Conservation (phyloP, 306 rosid species). For the Fagus crenata region DNA sequence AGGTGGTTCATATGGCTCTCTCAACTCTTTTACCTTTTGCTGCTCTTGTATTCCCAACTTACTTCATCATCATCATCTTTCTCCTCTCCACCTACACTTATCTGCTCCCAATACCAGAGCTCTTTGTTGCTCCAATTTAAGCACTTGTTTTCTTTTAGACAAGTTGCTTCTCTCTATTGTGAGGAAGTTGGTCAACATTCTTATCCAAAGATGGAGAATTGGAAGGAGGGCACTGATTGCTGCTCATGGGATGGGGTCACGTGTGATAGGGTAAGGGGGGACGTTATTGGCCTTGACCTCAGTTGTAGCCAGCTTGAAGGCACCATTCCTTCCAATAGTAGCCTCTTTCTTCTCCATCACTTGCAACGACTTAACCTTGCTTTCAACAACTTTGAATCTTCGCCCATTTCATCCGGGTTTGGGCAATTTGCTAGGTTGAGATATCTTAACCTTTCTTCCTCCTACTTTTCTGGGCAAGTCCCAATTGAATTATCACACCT, state of each 20-base stretch:
- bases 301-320: slow-evolving; percentile 6
- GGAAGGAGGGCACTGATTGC: slow-evolving; percentile 10
- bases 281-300: slow-evolving; percentile 15
- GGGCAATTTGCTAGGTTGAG: neutral
- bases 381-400: neutral
- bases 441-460: neutral
- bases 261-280: slow-evolving; percentile 1
- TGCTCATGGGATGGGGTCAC: slow-evolving; percentile 25
- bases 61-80: too few relatives aligned
- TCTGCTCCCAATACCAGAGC: slow-evolving; percentile 14
- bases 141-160: neutral
- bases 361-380: slow-evolving; percentile 5
- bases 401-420: neutral
- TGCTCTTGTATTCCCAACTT: too few relatives aligned
- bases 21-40: too few relatives aligned
- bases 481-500: neutral
- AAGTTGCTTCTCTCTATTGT: too few relatives aligned
- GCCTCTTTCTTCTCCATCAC: slow-evolving; percentile 14
- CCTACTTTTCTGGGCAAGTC: neutral
- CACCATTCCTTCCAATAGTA: neutral
- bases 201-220: neutral
- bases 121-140: slow-evolving; percentile 28
- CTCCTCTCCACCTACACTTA: neutral
- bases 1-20: too few relatives aligned
- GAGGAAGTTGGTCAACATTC: too few relatives aligned